Percentiles rank a stretch among this genome's conserved stretches.
phyloP scores from a whole-genome alignment of 108 stramenopile species.

The Pseudonitzschia multistriata region DNA sequence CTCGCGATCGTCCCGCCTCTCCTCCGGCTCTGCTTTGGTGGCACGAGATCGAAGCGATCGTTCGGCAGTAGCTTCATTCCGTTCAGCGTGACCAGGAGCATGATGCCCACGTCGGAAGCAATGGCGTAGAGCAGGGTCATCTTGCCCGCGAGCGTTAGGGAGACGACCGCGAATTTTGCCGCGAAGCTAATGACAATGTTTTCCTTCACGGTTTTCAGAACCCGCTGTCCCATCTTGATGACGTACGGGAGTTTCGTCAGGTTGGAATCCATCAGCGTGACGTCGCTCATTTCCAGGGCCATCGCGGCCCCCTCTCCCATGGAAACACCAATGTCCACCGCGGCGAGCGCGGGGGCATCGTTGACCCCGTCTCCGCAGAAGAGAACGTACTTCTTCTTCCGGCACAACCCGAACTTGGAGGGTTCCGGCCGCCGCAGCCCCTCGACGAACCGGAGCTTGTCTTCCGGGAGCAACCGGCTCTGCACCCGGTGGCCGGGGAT shows the following conservation, averaged over 20 bases:
- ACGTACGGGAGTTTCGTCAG: slow-evolving; percentile 66
- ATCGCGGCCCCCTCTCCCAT: slow-evolving; percentile 97
- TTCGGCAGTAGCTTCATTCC: slow-evolving; percentile 82
- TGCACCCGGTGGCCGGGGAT: slow-evolving; percentile 50
- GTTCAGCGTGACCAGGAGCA: slow-evolving; percentile 84
- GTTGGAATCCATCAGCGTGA: slow-evolving; percentile 85
- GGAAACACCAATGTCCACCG: slow-evolving; percentile 92
- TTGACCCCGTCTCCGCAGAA: slow-evolving; percentile 94
- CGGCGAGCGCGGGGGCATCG: slow-evolving; percentile 92
- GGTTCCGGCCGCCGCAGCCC: slow-evolving; percentile 43
- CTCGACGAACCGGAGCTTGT: slow-evolving; percentile 72
- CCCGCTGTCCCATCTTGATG: slow-evolving; percentile 75
- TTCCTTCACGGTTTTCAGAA: slow-evolving; percentile 73
- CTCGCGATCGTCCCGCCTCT: not conserved
- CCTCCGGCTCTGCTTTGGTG: not conserved
- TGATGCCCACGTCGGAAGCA: slow-evolving; percentile 82
- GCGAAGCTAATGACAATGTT: slow-evolving; percentile 74
- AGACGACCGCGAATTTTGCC: slow-evolving; percentile 64
- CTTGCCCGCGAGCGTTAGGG: slow-evolving; percentile 66
- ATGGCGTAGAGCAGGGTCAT: slow-evolving; percentile 80
- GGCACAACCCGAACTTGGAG: slow-evolving; percentile 19
- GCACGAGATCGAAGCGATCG: slow-evolving; percentile 19
- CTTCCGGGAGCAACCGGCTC: slow-evolving; percentile 77
- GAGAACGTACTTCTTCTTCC: slow-evolving; percentile 30
- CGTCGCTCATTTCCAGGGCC: slow-evolving; percentile 92